Evolutionary conservation across 2,329 filamentous ascomycete species (phyloP).

Genomic region (Diaporthe australafricana): DNA sequence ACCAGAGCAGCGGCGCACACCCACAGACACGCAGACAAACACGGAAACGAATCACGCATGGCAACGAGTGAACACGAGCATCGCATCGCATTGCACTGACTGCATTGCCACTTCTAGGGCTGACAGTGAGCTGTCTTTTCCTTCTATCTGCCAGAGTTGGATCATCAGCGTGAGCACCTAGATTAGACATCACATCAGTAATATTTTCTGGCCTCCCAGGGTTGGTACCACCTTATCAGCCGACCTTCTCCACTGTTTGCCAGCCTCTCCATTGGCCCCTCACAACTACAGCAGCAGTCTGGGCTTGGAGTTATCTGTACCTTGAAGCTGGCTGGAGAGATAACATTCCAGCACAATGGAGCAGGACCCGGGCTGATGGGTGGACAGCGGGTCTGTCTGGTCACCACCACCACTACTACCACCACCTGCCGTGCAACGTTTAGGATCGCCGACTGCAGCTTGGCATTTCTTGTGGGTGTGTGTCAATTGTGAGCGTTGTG

Average conservation of each 20-base stretch:
- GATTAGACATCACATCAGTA: not conserved
- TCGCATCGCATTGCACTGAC: no score
- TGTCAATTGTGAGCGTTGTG: no score
- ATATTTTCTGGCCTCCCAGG: not conserved
- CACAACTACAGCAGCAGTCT: not conserved
- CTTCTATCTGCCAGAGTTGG: not conserved
- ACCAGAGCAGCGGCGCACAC: not conserved
- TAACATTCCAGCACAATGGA: no score
- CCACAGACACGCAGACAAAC: not conserved
- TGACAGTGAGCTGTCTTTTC: not conserved
- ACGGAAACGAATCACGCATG: not conserved
- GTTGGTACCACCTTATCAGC: not conserved
- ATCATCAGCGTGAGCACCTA: not conserved
- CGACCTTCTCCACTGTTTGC: constrained; percentile 2
- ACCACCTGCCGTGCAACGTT: not conserved
- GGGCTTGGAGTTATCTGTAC: not conserved
- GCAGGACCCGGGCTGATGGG: no score
- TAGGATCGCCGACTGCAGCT: no score
- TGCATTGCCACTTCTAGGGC: not conserved
- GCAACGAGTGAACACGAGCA: not conserved
- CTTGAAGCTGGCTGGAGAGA: not conserved
- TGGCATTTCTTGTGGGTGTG: no score
- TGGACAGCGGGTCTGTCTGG: no score
- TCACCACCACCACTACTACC: no score
- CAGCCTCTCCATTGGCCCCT: not conserved